phyloP scores from a whole-genome alignment of 306 rosid genomes.

The Pyrus communis region DNA sequence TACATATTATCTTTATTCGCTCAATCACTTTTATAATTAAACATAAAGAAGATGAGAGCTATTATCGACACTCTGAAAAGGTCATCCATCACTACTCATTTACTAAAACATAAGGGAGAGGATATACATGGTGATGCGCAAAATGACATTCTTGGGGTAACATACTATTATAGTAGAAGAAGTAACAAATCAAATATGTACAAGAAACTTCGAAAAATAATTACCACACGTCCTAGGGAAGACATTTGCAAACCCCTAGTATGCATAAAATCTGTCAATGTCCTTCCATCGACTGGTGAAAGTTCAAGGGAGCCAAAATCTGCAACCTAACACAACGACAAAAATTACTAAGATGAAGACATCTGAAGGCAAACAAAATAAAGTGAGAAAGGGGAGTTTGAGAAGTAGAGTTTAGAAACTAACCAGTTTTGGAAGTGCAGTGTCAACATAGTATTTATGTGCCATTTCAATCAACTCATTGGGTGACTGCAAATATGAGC shows the following conservation, averaged over 20 bases:
- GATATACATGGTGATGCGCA: too few species aligned
- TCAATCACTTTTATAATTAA: neutral
- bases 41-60: too few species aligned
- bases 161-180: neutral
- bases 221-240: conserved; percentile 89
- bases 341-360: conserved; percentile 20
- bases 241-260: conserved; percentile 91
- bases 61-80: too few species aligned
- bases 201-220: neutral
- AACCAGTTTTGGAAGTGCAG: conserved; percentile 97
- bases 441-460: conserved; percentile 71
- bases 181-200: neutral
- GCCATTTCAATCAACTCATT: conserved; percentile 94
- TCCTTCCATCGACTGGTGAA: conserved; percentile 98
- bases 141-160: too few species aligned
- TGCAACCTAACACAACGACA: conserved; percentile 60
- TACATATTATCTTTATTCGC: neutral
- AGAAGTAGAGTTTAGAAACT: conserved; percentile 22
- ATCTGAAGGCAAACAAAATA: neutral
- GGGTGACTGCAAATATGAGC: conserved; percentile 58
- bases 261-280: conserved; percentile 96
- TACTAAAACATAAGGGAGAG: too few species aligned
- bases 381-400: conserved; percentile 1
- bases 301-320: conserved; percentile 99
- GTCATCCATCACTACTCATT: too few species aligned